These are phyloP conservation scores for Nyssa sinensis DNA, from an alignment of 148 eudicot genomes.

Conservation along the genomic window DNA sequence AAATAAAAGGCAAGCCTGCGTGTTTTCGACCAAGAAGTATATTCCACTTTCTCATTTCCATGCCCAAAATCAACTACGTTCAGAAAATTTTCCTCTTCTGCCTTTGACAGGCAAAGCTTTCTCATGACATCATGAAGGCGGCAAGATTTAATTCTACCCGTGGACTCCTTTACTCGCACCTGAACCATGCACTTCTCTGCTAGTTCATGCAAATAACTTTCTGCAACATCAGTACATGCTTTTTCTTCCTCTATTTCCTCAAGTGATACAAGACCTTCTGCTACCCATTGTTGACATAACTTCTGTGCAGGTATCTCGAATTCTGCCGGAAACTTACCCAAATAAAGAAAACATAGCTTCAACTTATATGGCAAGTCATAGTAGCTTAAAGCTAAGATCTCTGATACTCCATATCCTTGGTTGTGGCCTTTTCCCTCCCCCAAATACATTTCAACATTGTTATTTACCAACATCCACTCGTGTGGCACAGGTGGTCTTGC, in stretches of 20 bases:
- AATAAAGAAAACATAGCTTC: constrained; percentile 41
- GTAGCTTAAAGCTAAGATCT: too few relatives aligned
- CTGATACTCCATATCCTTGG: constrained; percentile 24
- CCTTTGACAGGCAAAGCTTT: constrained; percentile 34
- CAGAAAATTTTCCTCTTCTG: constrained; percentile 32
- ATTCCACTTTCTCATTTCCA: neutral
- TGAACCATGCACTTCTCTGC: constrained; percentile 41
- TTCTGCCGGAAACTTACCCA: constrained; percentile 44
- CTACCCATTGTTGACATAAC: constrained; percentile 42
- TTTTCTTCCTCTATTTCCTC: constrained; percentile 19
- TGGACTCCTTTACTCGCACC: constrained; percentile 29
- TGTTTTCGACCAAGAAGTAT: neutral
- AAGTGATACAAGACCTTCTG: constrained; percentile 42
- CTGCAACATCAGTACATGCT: constrained; percentile 34
- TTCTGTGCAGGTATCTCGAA: constrained; percentile 28
- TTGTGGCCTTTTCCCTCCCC: constrained; percentile 10
- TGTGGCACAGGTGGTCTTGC: constrained; percentile 23
- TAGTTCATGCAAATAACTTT: constrained; percentile 40
- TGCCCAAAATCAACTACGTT: constrained; percentile 10
- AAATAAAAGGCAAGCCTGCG: too few relatives aligned
- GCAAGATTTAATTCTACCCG: constrained; percentile 28
- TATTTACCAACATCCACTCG: constrained; percentile 36
- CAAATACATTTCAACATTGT: constrained; percentile 20
- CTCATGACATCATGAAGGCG: constrained; percentile 41
- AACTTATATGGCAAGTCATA: constrained; percentile 46